phyloP scores from a whole-genome alignment of 305 asterid species.

The Fraxinus floribunda region DNA sequence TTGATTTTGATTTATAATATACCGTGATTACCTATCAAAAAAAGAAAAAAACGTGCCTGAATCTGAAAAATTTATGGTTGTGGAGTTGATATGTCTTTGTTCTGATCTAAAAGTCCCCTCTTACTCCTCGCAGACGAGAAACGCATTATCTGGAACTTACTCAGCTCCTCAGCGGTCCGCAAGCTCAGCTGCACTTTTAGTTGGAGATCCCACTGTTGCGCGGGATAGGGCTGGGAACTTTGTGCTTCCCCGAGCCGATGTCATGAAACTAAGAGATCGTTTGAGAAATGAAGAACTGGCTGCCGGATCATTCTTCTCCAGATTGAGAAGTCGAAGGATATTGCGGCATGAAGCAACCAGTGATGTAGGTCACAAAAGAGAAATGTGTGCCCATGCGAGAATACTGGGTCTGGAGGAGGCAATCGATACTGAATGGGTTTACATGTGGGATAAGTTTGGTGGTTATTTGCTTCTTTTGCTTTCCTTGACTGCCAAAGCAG shows the following conservation, averaged over 20 bases:
- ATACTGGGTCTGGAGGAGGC: constrained; percentile 97
- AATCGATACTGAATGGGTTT: constrained; percentile 99
- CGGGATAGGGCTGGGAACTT: constrained; percentile 97
- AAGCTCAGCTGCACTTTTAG: constrained; percentile 97
- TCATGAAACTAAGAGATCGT: constrained; percentile 96
- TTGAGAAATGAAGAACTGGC: constrained; percentile 92
- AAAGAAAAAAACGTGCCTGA: not conserved
- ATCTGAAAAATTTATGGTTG: not conserved
- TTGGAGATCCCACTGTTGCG: constrained; percentile 90
- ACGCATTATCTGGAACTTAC: constrained; percentile 96
- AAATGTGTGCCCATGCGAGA: constrained; percentile 99
- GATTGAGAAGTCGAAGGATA: constrained; percentile 58
- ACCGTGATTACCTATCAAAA: too few relatives aligned
- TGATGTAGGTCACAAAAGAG: constrained; percentile 92
- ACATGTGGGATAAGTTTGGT: constrained; percentile 99
- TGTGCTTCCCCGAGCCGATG: constrained; percentile 98
- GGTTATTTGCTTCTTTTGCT: constrained; percentile 97
- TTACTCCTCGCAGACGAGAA: constrained; percentile 72
- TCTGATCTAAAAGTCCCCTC: constrained; percentile 25
- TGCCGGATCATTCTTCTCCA: constrained; percentile 76
- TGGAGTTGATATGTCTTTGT: constrained; percentile 6
- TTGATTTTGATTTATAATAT: too few relatives aligned
- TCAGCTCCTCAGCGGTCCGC: constrained; percentile 99
- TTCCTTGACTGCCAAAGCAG: constrained; percentile 99
- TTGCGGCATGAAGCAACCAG: constrained; percentile 67